Evolutionary conservation across 2,329 filamentous ascomycete genomes (phyloP), one percentile per base, ranked within the genome.

Genomic region (Xylariaceae sp.): DNA sequence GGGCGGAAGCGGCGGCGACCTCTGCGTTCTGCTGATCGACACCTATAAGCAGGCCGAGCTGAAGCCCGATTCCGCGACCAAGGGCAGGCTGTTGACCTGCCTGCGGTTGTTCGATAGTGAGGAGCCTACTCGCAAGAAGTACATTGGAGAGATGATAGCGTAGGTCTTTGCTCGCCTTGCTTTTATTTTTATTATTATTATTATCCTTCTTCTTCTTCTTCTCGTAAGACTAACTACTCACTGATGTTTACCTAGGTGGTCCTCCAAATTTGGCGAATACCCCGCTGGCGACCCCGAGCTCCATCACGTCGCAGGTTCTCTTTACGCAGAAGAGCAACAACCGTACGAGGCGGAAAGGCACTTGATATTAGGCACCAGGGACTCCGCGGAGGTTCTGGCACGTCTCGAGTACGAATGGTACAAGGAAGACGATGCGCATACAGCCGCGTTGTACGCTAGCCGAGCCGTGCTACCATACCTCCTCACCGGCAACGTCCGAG

Each of bases 351-450:
- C 96, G 14, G 96, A 99, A 75, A 85, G 87, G 65, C 95, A 99
- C 74, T 81, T 99, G 52, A 75, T 93, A 47, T 81, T 97, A 40
- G 96, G 95, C 58, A 98, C 92, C 9, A 89, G 89, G 66, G 92
- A 96, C 73, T 96, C 92, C 0, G 84, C 93, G 40, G 87, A 91
- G 65, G 81, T 89, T 10, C 83, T 99, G 51, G 87, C 88, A 47
- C 85, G 86, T 65, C 83, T 98, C 75, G 91, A 98, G 74, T 98
- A 96, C 73, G 82, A 87, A 48, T 99, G 95, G 95, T 99, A 98
- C 79, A 87, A 84, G 59, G 86, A 92, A 68, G 91, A 96, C 74
- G 90, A 93, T 50, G 85, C 91, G 2, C 92, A 96, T 72, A 92
- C 90, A 1, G 95, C 95, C 1, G 88, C 91, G 3, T 79, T 91